These are phyloP conservation scores for Neurospora sp. DNA, from an alignment of 495 filamentous ascomycete genomes.

Conservation along the genomic window DNA sequence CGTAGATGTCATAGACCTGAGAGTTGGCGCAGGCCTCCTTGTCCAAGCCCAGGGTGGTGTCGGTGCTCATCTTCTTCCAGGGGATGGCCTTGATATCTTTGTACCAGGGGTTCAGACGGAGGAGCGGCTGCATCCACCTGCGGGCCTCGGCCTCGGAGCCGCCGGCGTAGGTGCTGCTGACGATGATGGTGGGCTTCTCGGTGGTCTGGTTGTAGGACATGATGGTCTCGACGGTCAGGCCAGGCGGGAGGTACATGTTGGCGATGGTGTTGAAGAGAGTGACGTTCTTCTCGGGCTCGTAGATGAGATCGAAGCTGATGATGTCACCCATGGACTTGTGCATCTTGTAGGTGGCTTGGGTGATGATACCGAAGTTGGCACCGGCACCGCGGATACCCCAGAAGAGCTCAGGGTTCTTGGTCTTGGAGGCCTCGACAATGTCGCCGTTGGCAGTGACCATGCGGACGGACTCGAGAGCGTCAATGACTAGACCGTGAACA, in stretches of 20 bases:
- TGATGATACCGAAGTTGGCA: slow-evolving; percentile 36
- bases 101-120: background rate
- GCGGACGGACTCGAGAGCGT: slow-evolving; percentile 15
- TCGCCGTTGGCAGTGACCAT: slow-evolving; percentile 20
- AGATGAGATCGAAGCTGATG: background rate
- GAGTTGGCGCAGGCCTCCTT: background rate
- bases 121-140: background rate
- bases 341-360: slow-evolving; percentile 7
- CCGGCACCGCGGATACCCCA: slow-evolving; percentile 34
- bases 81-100: background rate
- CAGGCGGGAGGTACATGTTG: background rate
- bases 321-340: slow-evolving; percentile 1
- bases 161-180: background rate
- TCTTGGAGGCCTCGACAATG: slow-evolving; percentile 23
- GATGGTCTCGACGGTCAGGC: background rate
- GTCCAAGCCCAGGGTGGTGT: background rate
- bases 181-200: background rate
- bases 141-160: background rate
- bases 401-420: slow-evolving; percentile 31
- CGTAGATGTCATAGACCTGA: background rate
- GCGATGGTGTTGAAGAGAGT: background rate
- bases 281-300: background rate
- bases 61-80: background rate
- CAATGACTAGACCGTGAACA: slow-evolving; percentile 25
- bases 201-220: background rate